phyloP scores from a whole-genome alignment of 192 early-diverging fungal species.

The Mortierella claussenii region DNA sequence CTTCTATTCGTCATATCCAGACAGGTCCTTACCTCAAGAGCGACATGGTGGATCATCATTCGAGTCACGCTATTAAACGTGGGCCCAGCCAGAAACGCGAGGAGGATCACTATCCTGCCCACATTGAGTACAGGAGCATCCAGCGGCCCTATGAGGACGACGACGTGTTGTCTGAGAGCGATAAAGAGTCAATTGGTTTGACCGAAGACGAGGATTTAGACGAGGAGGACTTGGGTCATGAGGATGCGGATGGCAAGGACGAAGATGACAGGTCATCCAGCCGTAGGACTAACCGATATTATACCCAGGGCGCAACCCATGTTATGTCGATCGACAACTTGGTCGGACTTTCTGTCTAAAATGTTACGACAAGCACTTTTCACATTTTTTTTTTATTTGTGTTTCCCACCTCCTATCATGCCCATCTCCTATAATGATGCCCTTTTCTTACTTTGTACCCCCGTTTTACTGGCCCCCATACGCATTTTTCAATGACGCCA shows the following conservation, averaged over 20 bases:
- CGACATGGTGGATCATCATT: no score
- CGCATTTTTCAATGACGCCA: no score
- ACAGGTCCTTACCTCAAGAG: neutral
- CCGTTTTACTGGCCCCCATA: no score
- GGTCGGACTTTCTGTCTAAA: slow-evolving; percentile 22
- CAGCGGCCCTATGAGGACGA: slow-evolving; percentile 2
- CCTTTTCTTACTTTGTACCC: no score
- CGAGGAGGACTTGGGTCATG: slow-evolving; percentile 7
- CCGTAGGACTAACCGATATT: neutral
- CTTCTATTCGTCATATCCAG: slow-evolving; percentile 19
- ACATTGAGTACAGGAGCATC: slow-evolving; percentile 19
- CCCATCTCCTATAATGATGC: no score
- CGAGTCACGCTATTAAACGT: slow-evolving; percentile 18
- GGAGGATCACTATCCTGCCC: neutral
- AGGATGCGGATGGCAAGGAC: slow-evolving; percentile 3
- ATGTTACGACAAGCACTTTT: neutral
- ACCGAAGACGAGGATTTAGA: slow-evolving; percentile 29
- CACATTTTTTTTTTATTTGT: neutral
- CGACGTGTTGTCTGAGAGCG: slow-evolving; percentile 12
- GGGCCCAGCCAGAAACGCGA: slow-evolving; percentile 14
- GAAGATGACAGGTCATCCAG: slow-evolving; percentile 6
- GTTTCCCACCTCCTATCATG: neutral
- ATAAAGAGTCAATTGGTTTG: slow-evolving; percentile 35
- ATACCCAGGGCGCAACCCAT: slow-evolving; percentile 2
- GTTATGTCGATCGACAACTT: slow-evolving; percentile 52